phyloP scores from a whole-genome alignment of 306 rosid genomes.

The Castanea mollissima region DNA sequence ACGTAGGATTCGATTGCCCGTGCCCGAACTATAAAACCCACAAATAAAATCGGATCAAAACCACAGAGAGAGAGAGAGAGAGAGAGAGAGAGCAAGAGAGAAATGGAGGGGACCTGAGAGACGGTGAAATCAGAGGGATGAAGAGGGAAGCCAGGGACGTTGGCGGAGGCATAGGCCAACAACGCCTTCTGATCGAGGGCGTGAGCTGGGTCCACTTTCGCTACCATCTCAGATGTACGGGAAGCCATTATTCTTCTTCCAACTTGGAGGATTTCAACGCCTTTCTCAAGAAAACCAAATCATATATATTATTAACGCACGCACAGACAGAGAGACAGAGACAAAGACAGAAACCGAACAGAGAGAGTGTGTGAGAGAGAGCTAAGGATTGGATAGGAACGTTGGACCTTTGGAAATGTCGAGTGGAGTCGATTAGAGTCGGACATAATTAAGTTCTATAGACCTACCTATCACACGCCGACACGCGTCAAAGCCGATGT shows the following conservation, averaged over 20 bases:
- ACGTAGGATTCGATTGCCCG: conserved; percentile 94
- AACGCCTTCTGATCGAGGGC: conserved; percentile 52
- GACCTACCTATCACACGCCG: too few relatives aligned
- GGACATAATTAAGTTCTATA: too few relatives aligned
- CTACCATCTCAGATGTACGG: conserved; percentile 36
- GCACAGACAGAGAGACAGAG: too few relatives aligned
- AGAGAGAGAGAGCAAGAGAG: background rate
- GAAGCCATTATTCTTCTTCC: conserved; percentile 33
- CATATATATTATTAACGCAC: too few relatives aligned
- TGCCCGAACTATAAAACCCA: conserved; percentile 66
- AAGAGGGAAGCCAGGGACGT: conserved; percentile 65
- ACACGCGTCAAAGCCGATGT: too few relatives aligned
- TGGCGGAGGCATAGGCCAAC: conserved; percentile 60
- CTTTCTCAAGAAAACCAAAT: too few relatives aligned
- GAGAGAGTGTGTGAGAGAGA: background rate
- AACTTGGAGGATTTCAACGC: background rate
- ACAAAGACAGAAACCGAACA: background rate
- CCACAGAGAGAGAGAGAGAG: background rate
- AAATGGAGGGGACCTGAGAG: conserved; percentile 56
- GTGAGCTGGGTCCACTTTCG: conserved; percentile 30
- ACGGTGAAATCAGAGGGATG: conserved; percentile 56
- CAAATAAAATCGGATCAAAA: background rate
- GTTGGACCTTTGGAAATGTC: too few relatives aligned
- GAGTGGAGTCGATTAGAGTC: too few relatives aligned
- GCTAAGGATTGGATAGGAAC: too few relatives aligned